Evolutionary conservation across 1,139 yeast genomes (phyloP).

Genomic region (Hemisphaericaspora xylofermentans): DNA sequence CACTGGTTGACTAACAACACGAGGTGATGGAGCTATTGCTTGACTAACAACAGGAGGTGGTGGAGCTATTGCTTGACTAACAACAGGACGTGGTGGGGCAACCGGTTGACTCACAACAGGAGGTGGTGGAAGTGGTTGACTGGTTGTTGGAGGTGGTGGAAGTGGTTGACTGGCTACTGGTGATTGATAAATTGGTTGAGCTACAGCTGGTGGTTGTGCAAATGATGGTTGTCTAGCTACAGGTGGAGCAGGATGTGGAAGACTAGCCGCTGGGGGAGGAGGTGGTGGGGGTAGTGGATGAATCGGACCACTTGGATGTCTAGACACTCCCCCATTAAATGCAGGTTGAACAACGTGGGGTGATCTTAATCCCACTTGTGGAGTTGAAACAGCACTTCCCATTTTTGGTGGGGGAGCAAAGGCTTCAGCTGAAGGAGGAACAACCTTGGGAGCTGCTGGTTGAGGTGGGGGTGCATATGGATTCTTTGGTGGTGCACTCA

Average conservation of each 20-base stretch:
- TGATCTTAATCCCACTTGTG: constrained; percentile 13
- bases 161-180: constrained; percentile 5
- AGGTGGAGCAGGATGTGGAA: constrained; percentile 11
- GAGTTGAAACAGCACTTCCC: constrained; percentile 18
- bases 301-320: constrained; percentile 11
- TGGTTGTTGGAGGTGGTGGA: constrained; percentile 27
- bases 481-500: constrained; percentile 31
- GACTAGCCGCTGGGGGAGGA: constrained; percentile 6
- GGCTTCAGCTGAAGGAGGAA: constrained; percentile 14
- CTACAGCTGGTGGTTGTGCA: constrained; percentile 7
- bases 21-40: constrained; percentile 20
- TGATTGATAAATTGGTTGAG: constrained; percentile 1
- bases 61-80: constrained; percentile 15
- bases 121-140: constrained; percentile 14
- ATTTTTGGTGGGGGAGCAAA: constrained; percentile 14
- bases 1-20: background rate
- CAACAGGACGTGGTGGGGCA: constrained; percentile 13
- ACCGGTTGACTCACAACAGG: background rate
- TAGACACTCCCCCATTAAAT: constrained; percentile 19
- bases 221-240: constrained; percentile 5
- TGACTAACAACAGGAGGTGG: constrained; percentile 16
- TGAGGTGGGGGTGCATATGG: constrained; percentile 39
- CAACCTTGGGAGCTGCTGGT: constrained; percentile 7
- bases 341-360: constrained; percentile 12
- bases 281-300: constrained; percentile 10